phyloP scores from a whole-genome alignment of 1,139 yeast genomes.

The Groenewaldozyma sp. region DNA sequence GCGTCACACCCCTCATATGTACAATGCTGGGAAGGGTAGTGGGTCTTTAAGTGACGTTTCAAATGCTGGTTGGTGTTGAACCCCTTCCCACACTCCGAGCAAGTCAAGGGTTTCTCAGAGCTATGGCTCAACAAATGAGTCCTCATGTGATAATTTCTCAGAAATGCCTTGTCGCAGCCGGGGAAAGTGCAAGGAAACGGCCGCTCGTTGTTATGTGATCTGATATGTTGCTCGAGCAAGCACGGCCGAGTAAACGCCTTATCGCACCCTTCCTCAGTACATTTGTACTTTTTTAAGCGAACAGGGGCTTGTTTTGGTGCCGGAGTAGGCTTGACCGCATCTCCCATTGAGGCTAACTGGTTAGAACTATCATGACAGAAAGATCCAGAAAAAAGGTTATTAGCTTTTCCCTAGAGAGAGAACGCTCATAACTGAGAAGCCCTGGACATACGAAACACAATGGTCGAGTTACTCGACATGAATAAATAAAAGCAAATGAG shows the following conservation, averaged over 20 bases:
- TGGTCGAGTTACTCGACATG: too few relatives aligned
- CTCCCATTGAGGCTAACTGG: slow-evolving; percentile 11
- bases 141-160: slow-evolving; percentile 68
- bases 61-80: slow-evolving; percentile 76
- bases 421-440: too few relatives aligned
- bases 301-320: slow-evolving; percentile 8
- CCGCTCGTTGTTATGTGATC: slow-evolving; percentile 70
- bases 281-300: slow-evolving; percentile 49
- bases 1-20: slow-evolving; percentile 52
- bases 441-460: too few relatives aligned
- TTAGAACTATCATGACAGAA: not conserved
- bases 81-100: slow-evolving; percentile 75
- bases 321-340: slow-evolving; percentile 12
- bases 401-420: too few relatives aligned
- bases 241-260: slow-evolving; percentile 80
- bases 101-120: slow-evolving; percentile 60
- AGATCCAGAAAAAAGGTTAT: too few relatives aligned
- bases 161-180: slow-evolving; percentile 56
- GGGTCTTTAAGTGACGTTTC: slow-evolving; percentile 71
- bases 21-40: slow-evolving; percentile 61
- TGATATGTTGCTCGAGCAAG: slow-evolving; percentile 64
- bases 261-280: slow-evolving; percentile 56
- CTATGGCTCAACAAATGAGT: slow-evolving; percentile 57
- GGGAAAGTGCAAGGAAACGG: slow-evolving; percentile 55
- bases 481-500: too few relatives aligned